Evolutionary conservation across 192 early-diverging fungal genomes (phyloP).

Genomic region (Coemansia sp.): DNA sequence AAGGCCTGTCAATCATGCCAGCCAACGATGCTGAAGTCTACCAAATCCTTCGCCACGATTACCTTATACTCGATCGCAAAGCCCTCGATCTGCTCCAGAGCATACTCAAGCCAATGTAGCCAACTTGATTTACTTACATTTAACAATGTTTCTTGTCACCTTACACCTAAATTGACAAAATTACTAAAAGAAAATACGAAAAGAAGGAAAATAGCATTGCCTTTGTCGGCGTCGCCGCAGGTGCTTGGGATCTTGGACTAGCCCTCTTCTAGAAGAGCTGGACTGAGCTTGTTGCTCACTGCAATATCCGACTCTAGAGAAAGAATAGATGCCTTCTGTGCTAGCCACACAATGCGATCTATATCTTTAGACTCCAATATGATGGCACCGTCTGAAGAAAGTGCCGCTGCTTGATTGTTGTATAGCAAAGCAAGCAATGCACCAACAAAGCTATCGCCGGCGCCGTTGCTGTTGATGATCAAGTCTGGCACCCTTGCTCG

Average conservation of each 20-base stretch:
- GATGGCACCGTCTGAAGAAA: constrained; percentile 7
- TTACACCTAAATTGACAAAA: not conserved
- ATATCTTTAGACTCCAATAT: constrained; percentile 13
- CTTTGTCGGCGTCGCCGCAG: too few species aligned
- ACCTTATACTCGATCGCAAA: constrained; percentile 65
- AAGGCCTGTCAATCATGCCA: constrained; percentile 58
- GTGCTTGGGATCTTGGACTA: not conserved
- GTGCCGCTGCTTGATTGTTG: not conserved
- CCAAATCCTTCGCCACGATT: constrained; percentile 66
- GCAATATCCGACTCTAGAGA: constrained; percentile 35
- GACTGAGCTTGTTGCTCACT: constrained; percentile 30
- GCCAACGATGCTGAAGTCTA: constrained; percentile 69
- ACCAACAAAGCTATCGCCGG: constrained; percentile 67
- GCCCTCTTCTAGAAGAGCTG: constrained; percentile 4
- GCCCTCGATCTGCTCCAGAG: constrained; percentile 63
- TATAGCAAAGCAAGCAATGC: constrained; percentile 58
- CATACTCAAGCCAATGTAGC: constrained; percentile 52
- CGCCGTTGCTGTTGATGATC: constrained; percentile 41
- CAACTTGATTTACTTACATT: not conserved
- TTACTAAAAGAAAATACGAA: too few species aligned
- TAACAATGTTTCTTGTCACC: too few species aligned
- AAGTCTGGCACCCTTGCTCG: constrained; percentile 14
- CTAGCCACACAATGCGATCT: constrained; percentile 24
- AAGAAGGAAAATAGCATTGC: too few species aligned
- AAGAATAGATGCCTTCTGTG: constrained; percentile 40